Evolutionary conservation across 2,329 filamentous ascomycete genomes (phyloP), one percentile per base, ranked within the genome.

Genomic region (Phaeosphaeria sp.): DNA sequence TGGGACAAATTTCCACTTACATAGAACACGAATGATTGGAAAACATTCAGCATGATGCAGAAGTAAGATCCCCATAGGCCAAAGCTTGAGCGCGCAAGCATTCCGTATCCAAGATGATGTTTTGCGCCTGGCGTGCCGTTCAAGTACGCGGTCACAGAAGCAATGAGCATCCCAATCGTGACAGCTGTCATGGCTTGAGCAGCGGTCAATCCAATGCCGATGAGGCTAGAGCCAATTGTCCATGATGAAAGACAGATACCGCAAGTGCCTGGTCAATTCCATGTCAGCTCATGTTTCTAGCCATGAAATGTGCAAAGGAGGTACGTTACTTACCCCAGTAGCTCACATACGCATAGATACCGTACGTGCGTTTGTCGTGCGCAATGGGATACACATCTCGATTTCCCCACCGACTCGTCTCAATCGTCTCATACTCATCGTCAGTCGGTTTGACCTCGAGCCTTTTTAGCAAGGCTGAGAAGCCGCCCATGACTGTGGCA

Each of bases 61-160:
- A 68, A 66, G 25, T 65, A 68, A 5, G 53, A 51, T 6, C 64
- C 66, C 50, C 58, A 68, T 13, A 68, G 42, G 6, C 66, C 66
- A 46, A 63, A 68, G 7, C 60, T 52, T 8, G 62, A 56, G 30
- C 66, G 51, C 8, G 57, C 57, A 18, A 67, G 48, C 62, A 65
- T 66, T 13, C 56, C 56, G 53, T 61, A 68, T 30, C 65, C 65
- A 15, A 68, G 58, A 36, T 57, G 53, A 49, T 60, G 50, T 40
- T 61, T 60, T 9, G 57, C 55, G 17, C 63, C 63, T 6, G 62
- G 58, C 5, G 53, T 53, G 17, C 62, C 62, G 44, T 55, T 58
- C 9, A 65, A 52, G 25, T 53, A 66, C 7, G 65, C 63, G 15
- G 52, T 60, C 6, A 51, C 45, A n/a, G 50, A 60, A 13, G 65